These are phyloP conservation scores for Aureobasidium subglaciale DNA, from an alignment of 2,329 filamentous ascomycete genomes.

Conservation along the genomic window DNA sequence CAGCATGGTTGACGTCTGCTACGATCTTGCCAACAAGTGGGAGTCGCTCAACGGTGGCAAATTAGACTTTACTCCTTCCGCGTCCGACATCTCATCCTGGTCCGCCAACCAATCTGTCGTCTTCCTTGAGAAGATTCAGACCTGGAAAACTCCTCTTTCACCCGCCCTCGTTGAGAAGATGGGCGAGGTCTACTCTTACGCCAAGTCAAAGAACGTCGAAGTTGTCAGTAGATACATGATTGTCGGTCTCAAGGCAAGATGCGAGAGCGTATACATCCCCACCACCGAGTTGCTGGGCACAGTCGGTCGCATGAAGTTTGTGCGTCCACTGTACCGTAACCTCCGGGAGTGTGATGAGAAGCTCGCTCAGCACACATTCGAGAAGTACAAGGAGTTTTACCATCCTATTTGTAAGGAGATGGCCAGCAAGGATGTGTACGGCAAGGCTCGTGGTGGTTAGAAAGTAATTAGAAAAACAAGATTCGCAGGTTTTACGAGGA, in stretches of 20 bases:
- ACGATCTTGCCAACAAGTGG: slow-evolving; percentile 77
- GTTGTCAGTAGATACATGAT: slow-evolving; percentile 73
- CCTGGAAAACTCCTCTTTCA: slow-evolving; percentile 57
- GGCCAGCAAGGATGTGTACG: slow-evolving; percentile 75
- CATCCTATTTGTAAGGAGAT: slow-evolving; percentile 85
- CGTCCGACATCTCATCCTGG: slow-evolving; percentile 65
- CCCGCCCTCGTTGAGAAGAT: slow-evolving; percentile 62
- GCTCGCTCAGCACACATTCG: slow-evolving; percentile 74
- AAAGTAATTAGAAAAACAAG: not conserved
- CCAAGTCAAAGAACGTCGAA: slow-evolving; percentile 76
- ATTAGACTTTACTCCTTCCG: slow-evolving; percentile 50
- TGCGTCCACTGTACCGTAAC: slow-evolving; percentile 72
- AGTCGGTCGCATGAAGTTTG: slow-evolving; percentile 96
- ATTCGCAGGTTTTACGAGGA: not conserved
- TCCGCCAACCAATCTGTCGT: slow-evolving; percentile 85
- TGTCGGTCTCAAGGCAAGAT: slow-evolving; percentile 68
- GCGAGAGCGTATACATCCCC: slow-evolving; percentile 60
- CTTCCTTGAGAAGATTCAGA: slow-evolving; percentile 74
- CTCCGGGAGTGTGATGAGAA: slow-evolving; percentile 67
- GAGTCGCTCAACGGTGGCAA: slow-evolving; percentile 41
- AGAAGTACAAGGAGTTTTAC: slow-evolving; percentile 85
- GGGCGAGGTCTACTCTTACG: slow-evolving; percentile 66
- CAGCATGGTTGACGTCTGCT: slow-evolving; percentile 76
- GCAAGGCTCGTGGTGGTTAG: slow-evolving; percentile 37
- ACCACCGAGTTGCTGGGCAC: slow-evolving; percentile 68